Evolutionary conservation across 2,329 filamentous ascomycete genomes (phyloP).

Genomic region (Lasiodiplodia theobromae): DNA sequence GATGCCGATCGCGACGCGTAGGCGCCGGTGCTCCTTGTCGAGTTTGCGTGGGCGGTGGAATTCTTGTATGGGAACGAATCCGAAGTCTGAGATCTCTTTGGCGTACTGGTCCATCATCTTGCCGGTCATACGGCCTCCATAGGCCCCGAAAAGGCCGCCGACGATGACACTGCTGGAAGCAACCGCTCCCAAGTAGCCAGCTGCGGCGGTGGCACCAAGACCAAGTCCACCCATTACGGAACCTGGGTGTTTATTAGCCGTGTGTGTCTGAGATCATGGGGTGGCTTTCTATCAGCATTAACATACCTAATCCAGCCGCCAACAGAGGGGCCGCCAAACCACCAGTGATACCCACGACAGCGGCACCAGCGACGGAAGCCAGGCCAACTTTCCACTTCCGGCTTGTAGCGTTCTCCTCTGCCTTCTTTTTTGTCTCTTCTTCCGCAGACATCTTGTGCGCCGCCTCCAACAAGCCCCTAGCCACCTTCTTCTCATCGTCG

Average conservation of each 20-base stretch:
- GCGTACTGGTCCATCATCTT: conserved; percentile 88
- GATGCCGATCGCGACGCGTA: conserved; percentile 84
- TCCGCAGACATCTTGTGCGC: conserved; percentile 73
- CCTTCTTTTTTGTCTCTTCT: conserved; percentile 75
- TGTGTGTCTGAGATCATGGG: conserved; percentile 34
- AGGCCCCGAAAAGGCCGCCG: conserved; percentile 90
- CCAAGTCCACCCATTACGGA: conserved; percentile 79
- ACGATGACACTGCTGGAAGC: conserved; percentile 81
- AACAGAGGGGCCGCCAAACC: conserved; percentile 80
- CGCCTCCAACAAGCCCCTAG: conserved; percentile 75
- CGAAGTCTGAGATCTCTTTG: conserved; percentile 89
- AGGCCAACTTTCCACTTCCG: conserved; percentile 86
- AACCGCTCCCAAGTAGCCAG: conserved; percentile 79
- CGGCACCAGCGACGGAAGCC: conserved; percentile 86
- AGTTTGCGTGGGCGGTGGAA: conserved; percentile 48
- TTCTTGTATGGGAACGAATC: conserved; percentile 62
- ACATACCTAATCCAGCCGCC: conserved; percentile 68
- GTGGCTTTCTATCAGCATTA: conserved; percentile 44
- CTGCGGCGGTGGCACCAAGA: conserved; percentile 75
- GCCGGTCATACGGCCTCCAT: conserved; percentile 80
- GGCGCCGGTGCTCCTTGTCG: conserved; percentile 55
- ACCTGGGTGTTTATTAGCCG: conserved; percentile 53
- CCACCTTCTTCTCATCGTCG: conserved; percentile 77
- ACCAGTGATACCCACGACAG: conserved; percentile 80
- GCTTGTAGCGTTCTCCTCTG: conserved; percentile 69